These are phyloP conservation scores for Panicum hallii DNA, from an alignment of 202 grass and related monocot genomes.

Conservation along the genomic window DNA sequence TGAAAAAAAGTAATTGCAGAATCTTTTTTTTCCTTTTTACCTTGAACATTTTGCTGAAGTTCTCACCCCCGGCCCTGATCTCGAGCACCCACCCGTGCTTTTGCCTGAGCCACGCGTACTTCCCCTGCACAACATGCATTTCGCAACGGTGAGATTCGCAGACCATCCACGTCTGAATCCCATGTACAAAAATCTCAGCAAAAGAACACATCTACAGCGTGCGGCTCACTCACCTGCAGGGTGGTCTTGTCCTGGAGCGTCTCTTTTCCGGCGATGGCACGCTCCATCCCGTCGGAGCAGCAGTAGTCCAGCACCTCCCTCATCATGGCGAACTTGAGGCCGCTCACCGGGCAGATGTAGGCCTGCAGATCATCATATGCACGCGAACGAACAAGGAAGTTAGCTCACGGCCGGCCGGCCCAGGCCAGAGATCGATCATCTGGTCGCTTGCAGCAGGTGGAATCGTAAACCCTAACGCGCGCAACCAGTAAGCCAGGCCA, in stretches of 20 bases:
- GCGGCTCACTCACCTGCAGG: neutral
- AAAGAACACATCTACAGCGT: neutral
- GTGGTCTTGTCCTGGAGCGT: neutral
- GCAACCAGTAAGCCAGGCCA: no score
- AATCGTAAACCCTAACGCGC: no score
- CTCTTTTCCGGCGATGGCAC: neutral
- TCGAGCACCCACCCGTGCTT: neutral
- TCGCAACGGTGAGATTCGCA: neutral
- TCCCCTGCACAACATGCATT: neutral
- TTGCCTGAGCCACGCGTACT: conserved; percentile 15
- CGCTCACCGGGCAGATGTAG: neutral
- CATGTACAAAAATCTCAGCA: neutral
- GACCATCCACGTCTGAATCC: no score
- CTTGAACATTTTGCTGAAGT: neutral
- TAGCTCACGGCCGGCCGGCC: no score
- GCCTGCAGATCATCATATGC: neutral
- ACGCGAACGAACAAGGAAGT: no score
- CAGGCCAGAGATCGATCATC: no score
- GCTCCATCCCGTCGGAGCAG: neutral
- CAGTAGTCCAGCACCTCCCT: neutral
- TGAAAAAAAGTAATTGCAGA: neutral
- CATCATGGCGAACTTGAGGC: neutral
- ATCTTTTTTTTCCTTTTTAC: neutral
- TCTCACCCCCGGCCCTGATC: neutral
- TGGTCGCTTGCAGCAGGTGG: no score